Evolutionary conservation across 768 basidiomycete genomes (phyloP), one percentile per base, ranked within the genome.

Genomic region (Boletus reticulatus): DNA sequence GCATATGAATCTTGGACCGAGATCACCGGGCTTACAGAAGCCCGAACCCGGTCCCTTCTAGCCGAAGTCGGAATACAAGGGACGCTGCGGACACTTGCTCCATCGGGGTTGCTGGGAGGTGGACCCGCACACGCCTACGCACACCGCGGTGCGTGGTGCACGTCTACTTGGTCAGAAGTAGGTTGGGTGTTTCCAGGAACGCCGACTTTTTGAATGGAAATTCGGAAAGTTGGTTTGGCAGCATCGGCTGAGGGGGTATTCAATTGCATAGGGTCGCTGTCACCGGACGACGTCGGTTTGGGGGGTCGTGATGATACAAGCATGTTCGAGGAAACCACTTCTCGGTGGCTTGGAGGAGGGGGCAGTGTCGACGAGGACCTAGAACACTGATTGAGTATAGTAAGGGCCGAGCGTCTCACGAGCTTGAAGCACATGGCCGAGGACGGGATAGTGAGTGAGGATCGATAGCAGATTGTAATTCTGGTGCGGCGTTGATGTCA

Each of bases 401-500:
- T 0, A 36, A 36, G 34, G 34, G 27, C 9, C 27, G 27, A 20
- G 36, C 27, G n/a, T 49, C 32, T n/a, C 42, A 7, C 43, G 36
- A 9, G 11, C 16, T 8, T 32, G 44, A 39, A 32, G 43, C 32
- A 46, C 29, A 17, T 43, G 39, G 41, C 43, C 27, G 44, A 50
- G 39, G 48, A 43, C 29, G 45, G 58, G 14, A 59, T 27, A 17
- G 31, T n/a, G 22, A 22, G 37, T 11, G 14, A 1, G 49, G 11
- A 52, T 39, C 48, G 43, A 59, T 63, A 39, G 12, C 29, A 12
- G 39, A 50, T 49, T 37, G 22, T 5, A 58, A 22, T 41, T 29
- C 19, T 20, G 32, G 59, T 43, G 24, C 55, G 43, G 38, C 49
- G 41, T 52, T 46, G 51, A 38, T 44, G 50, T 49, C 37, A 47